Percentiles rank a stretch among this genome's conserved stretches.
Evolutionary conservation across 768 basidiomycete species (phyloP).

Genomic region (Lanmaoa pseudosensibilis): DNA sequence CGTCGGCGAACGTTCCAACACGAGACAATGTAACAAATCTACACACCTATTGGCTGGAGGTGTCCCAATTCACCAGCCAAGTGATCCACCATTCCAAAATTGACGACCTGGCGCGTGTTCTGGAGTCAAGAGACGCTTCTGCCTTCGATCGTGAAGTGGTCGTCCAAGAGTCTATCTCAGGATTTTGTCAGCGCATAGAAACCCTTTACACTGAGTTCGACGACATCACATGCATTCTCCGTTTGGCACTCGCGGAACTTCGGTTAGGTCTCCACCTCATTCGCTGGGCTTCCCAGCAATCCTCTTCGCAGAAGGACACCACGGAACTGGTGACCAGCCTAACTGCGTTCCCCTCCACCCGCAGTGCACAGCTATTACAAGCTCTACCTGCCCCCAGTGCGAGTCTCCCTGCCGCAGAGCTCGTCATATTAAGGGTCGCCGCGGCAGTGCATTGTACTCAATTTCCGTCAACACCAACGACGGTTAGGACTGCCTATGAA

Average conservation of each 20-base stretch:
- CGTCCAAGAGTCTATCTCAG: constrained; percentile 74
- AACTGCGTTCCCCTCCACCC: constrained; percentile 55
- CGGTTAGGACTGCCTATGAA: constrained; percentile 57
- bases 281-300: constrained; percentile 28
- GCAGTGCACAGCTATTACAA: constrained; percentile 40
- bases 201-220: constrained; percentile 64
- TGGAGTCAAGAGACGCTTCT: constrained; percentile 38
- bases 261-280: constrained; percentile 71
- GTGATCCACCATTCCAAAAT: constrained; percentile 51
- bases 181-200: constrained; percentile 73
- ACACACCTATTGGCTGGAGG: constrained; percentile 71
- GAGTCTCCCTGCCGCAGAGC: constrained; percentile 27
- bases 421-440: constrained; percentile 45
- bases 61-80: constrained; percentile 70
- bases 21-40: constrained; percentile 49
- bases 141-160: constrained; percentile 61
- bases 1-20: constrained; percentile 31
- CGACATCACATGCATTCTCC: constrained; percentile 71
- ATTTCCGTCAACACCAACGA: constrained; percentile 1
- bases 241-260: constrained; percentile 61
- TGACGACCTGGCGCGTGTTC: constrained; percentile 42
- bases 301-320: constrained; percentile 17
- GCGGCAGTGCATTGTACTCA: constrained; percentile 34
- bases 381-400: constrained; percentile 13
- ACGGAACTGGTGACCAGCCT: constrained; percentile 36